These are phyloP conservation scores for Auricularia auricula-judae DNA, from an alignment of 768 basidiomycete species.

Conservation along the genomic window DNA sequence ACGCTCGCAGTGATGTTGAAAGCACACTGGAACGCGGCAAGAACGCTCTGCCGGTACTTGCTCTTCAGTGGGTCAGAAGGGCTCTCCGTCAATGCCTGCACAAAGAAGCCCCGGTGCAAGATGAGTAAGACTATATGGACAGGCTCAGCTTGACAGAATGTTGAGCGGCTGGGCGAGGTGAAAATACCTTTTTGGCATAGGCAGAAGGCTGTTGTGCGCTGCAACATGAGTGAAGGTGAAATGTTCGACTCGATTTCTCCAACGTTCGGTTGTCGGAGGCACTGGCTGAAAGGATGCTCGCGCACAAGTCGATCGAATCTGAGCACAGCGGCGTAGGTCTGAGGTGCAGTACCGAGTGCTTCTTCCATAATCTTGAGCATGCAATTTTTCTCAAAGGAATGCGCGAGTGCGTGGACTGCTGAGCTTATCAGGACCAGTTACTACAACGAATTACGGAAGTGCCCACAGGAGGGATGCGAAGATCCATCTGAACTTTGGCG, in stretches of 20 bases:
- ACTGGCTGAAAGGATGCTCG: neutral
- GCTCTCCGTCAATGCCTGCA: slow-evolving; percentile 54
- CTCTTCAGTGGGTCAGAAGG: slow-evolving; percentile 60
- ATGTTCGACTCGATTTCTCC: neutral
- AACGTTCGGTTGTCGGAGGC: neutral
- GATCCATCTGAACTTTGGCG: slow-evolving; percentile 32
- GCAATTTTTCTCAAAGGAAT: slow-evolving; percentile 57
- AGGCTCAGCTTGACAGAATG: too few relatives aligned
- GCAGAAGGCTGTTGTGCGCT: slow-evolving; percentile 57
- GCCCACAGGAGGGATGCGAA: slow-evolving; percentile 35
- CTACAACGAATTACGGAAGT: too few relatives aligned
- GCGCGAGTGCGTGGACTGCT: slow-evolving; percentile 57
- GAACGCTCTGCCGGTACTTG: slow-evolving; percentile 53
- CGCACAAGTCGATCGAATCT: slow-evolving; percentile 34
- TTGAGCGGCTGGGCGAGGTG: too few relatives aligned
- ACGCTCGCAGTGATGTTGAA: slow-evolving; percentile 44
- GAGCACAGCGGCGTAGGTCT: slow-evolving; percentile 55
- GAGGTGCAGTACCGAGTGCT: slow-evolving; percentile 58
- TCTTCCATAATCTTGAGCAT: slow-evolving; percentile 55
- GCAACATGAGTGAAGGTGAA: slow-evolving; percentile 32
- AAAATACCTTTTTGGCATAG: neutral
- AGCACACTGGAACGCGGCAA: slow-evolving; percentile 57
- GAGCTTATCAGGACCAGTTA: too few relatives aligned
- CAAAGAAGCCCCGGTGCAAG: slow-evolving; percentile 67
- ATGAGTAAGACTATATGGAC: slow-evolving; percentile 50